Base-by-base conservation (phyloP, 352 stramenopile species). In the Phytophthora kernoviae region DNA sequence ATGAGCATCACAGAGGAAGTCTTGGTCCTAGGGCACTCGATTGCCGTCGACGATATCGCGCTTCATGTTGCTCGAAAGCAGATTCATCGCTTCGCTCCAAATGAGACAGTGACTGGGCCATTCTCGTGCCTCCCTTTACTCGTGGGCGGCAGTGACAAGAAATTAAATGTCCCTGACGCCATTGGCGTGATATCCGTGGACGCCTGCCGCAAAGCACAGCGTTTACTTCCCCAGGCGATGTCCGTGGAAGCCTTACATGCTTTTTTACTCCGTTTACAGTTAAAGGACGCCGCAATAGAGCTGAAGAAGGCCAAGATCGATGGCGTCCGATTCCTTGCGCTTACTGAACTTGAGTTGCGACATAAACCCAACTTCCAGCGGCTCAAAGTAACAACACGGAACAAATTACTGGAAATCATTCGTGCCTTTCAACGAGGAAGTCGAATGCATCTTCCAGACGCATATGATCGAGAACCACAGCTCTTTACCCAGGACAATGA, bases 181-280 rank as follows among this genome's bases (percentile, higher is more conserved):
- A 79, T 91, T 40, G 84, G 84, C 2, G 65, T 92, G 9, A 27
- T 94, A 0, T 73, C 76, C 4, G 48, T 90, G 5, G 84, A 94
- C 52, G 50, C 77, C 1, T 90, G 76, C 45, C 73, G 83, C 0
- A 77, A 78, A 20, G 77, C 83, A 1, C 56, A 71, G 4, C 67
- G 67, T 4, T 64, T 81, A n/a, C 68, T 67, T 7, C 75, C 85
- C 1, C 77, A 85, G 15, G 63, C 80, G 10, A 91, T 94, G 85
- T 84, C 83, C 0, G 26, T 70, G 0, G 49, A 62, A 5, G 59
- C 62, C 9, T 41, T 94, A 21, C 54, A 65, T 37, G 77, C 62
- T 2, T 90, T 94, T 50, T 57, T 94, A 2, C 30, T 65, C n/a
- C 71, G 71, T 14, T 81, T 85, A 72, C 64, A 78, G 26, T 56